Conservation (phyloP, 139 green algal genomes). For the Closterium sp. region DNA sequence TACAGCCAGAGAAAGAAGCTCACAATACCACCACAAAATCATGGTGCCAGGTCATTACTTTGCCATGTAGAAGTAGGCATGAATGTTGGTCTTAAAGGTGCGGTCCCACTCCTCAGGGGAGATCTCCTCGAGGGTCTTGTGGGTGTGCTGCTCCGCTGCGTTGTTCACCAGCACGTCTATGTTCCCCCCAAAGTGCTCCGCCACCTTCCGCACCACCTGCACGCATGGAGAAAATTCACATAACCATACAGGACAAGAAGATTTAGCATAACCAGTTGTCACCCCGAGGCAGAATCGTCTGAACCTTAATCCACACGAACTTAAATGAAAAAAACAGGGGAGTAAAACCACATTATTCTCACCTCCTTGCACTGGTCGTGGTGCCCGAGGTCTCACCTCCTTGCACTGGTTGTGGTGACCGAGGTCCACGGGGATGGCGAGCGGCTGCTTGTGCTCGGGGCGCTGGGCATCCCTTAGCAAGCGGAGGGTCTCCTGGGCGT, state of each 20-base stretch:
- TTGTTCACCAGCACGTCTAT: not conserved
- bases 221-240: no score
- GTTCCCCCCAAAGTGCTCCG: not conserved
- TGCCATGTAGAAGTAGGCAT: slow-evolving; percentile 67
- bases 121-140: slow-evolving; percentile 39
- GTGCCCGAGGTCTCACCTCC: slow-evolving; percentile 25
- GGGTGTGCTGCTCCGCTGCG: slow-evolving; percentile 25
- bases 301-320: no score
- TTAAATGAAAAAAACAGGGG: no score
- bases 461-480: no score
- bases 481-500: slow-evolving; percentile 41
- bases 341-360: no score
- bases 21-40: no score
- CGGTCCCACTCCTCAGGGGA: slow-evolving; percentile 37
- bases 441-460: no score
- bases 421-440: slow-evolving; percentile 25
- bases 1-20: no score
- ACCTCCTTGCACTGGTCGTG: slow-evolving; percentile 50
- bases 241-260: no score
- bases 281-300: no score
- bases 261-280: no score
- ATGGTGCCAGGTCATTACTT: no score
- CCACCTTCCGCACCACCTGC: not conserved
- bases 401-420: slow-evolving; percentile 40
- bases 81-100: slow-evolving; percentile 68